Percentiles rank a stretch among this genome's conserved stretches.
phyloP scores from a whole-genome alignment of 352 stramenopile species.

The Pythium dissimile region DNA sequence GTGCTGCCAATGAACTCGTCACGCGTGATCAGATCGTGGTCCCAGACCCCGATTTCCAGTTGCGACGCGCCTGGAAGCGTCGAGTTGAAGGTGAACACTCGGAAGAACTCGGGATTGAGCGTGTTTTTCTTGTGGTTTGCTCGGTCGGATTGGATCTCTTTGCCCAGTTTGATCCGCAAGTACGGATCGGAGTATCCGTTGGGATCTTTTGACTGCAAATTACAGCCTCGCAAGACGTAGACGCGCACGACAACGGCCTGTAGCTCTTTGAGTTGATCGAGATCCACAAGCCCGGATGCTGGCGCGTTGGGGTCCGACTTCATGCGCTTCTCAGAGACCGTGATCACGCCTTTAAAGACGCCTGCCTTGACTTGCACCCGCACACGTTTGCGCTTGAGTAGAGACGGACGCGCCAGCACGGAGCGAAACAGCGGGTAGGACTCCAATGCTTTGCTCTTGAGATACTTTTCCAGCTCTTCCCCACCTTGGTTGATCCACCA shows the following conservation, averaged over 20 bases:
- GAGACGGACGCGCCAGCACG: constrained; percentile 48
- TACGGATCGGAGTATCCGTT: constrained; percentile 84
- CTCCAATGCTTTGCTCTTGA: constrained; percentile 68
- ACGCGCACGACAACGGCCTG: constrained; percentile 62
- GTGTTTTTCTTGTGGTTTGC: constrained; percentile 68
- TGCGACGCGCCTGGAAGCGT: constrained; percentile 73
- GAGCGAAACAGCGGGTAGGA: constrained; percentile 68
- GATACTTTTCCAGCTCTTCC: constrained; percentile 77
- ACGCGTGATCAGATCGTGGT: constrained; percentile 56
- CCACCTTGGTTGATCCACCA: constrained; percentile 73
- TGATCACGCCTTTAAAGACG: constrained; percentile 80
- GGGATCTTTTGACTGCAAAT: constrained; percentile 74
- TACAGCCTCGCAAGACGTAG: constrained; percentile 68
- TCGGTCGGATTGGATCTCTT: constrained; percentile 61
- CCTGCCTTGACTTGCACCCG: constrained; percentile 59
- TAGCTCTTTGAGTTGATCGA: constrained; percentile 44
- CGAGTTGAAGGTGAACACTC: constrained; percentile 58
- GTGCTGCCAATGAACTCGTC: constrained; percentile 91
- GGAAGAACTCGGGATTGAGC: constrained; percentile 78
- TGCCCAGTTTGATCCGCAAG: constrained; percentile 70
- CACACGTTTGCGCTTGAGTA: constrained; percentile 49
- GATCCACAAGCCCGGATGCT: constrained; percentile 32
- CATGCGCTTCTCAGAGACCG: constrained; percentile 38
- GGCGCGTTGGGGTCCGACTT: constrained; percentile 13
- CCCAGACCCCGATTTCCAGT: constrained; percentile 76